Evolutionary conservation across 2,329 filamentous ascomycete genomes (phyloP).

Genomic region (Berkeleyomyces rouxiae): DNA sequence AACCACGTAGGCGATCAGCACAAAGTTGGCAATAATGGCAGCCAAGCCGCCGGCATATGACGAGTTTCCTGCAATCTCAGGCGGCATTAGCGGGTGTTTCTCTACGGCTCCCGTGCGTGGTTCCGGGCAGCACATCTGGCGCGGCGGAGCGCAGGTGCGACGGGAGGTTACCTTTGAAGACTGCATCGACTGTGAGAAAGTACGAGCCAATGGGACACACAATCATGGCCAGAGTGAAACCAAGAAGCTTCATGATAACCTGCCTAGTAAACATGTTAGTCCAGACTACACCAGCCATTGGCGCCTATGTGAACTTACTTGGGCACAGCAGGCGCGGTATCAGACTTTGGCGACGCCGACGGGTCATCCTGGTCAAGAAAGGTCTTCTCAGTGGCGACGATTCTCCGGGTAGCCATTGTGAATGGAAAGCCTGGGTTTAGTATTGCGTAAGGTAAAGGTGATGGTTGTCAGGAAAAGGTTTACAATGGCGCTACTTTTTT

Average conservation of each 20-base stretch:
- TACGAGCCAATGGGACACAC: slow-evolving; percentile 75
- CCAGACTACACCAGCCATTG: neutral
- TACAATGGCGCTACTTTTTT: too few relatives aligned
- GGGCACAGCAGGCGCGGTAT: slow-evolving; percentile 70
- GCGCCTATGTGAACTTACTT: slow-evolving; percentile 35
- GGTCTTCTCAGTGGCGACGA: slow-evolving; percentile 48
- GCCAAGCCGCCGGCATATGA: slow-evolving; percentile 75
- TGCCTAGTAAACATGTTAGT: slow-evolving; percentile 30
- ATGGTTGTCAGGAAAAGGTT: too few relatives aligned
- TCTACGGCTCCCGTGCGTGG: neutral
- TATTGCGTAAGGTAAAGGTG: neutral
- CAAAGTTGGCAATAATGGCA: slow-evolving; percentile 78
- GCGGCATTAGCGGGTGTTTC: neutral
- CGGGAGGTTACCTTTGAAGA: slow-evolving; percentile 54
- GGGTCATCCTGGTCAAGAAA: slow-evolving; percentile 43
- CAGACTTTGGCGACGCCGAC: slow-evolving; percentile 39
- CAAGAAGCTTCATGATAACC: slow-evolving; percentile 79
- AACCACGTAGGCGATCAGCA: slow-evolving; percentile 77
- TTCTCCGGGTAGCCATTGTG: slow-evolving; percentile 54
- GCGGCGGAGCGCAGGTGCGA: slow-evolving; percentile 16
- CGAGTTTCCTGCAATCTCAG: slow-evolving; percentile 49
- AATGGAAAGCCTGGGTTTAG: neutral
- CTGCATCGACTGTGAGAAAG: slow-evolving; percentile 57
- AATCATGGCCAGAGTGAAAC: slow-evolving; percentile 85
- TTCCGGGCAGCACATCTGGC: neutral